Evolutionary conservation across 1,139 yeast species (phyloP), one percentile per base, ranked within the genome.

Genomic region (Schwanniomyces etchellsii): DNA sequence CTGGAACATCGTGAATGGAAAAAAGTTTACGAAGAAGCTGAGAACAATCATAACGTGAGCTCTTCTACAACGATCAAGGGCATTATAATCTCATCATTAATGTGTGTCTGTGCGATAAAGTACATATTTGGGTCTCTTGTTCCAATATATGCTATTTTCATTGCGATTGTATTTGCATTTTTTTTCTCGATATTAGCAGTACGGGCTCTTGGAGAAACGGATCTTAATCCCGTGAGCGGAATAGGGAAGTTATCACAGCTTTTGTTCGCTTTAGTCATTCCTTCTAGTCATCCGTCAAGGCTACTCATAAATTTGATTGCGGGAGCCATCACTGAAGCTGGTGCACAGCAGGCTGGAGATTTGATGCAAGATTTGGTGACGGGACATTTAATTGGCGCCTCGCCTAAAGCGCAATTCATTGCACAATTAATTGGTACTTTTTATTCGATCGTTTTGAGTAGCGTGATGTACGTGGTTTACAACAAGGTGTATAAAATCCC

Each of bases 321-420:
- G 3, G 98, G 98, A 11, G 97, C 96, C 5, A 80, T 91, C 20
- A 94, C 97, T 1, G 98, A 91, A 57, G 97, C 98, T 1, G 97
- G 98, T 5, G 96, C 98, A 2, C 97, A 91, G 56, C 98, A 91
- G 56, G 96, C 97, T 1, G 98, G 98, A 11, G 98, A 91, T 57
- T 65, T 91, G 48, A 85, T 89, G 95, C 97, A 91, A 63, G 98
- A 91, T 56, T 66, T 89, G 44, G 91, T 91, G 52, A 89, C 98
- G 0, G 97, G 98, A 0, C 94, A 85, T 55, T 56, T 91, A 30
- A 51, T 91, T 4, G 95, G 95, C 7, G 97, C 97, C 0, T 82
- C 95, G 0, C 96, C 96, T 14, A 71, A 70, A 36, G 95, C 95
- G 2, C 98, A 91, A 56, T 89, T 91, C 46, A 50, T 78, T 18